Conservation (phyloP, 345 rosid genomes). For the Pistacia vera region DNA sequence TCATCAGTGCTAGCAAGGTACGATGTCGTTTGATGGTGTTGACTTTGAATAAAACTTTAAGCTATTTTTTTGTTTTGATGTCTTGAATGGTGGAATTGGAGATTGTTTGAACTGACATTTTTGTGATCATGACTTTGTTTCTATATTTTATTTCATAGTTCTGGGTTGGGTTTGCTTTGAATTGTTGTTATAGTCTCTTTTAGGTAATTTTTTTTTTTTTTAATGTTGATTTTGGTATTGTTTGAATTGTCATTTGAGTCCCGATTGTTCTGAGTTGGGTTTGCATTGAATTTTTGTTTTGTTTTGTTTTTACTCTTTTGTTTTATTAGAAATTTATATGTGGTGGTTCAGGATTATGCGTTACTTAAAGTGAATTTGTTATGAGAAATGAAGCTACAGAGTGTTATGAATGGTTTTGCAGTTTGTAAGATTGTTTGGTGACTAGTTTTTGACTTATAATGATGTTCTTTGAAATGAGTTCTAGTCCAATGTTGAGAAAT, state of each 20-base stretch:
- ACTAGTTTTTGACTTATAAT: too few species aligned
- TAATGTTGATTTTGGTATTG: background rate
- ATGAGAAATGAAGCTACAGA: background rate
- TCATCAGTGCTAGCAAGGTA: constrained; percentile 74
- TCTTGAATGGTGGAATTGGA: constrained; percentile 8
- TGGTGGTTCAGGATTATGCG: background rate
- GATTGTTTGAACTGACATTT: background rate
- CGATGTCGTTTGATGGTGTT: background rate
- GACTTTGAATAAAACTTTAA: background rate
- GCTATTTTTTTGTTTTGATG: background rate
- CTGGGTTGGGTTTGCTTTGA: background rate
- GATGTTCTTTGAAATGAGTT: constrained; percentile 47
- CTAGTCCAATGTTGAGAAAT: constrained; percentile 96
- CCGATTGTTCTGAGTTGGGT: background rate
- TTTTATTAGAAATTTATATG: too few species aligned
- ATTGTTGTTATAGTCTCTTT: too few species aligned
- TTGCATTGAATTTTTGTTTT: background rate
- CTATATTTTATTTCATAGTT: background rate
- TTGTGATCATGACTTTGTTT: background rate
- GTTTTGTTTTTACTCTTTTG: too few species aligned
- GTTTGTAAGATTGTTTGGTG: background rate
- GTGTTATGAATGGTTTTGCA: background rate
- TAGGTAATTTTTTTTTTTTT: background rate
- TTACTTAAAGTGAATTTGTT: background rate
- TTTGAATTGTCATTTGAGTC: background rate